Conservation (phyloP, 352 stramenopile species). For the Globisporangium rhizosaccharum region DNA sequence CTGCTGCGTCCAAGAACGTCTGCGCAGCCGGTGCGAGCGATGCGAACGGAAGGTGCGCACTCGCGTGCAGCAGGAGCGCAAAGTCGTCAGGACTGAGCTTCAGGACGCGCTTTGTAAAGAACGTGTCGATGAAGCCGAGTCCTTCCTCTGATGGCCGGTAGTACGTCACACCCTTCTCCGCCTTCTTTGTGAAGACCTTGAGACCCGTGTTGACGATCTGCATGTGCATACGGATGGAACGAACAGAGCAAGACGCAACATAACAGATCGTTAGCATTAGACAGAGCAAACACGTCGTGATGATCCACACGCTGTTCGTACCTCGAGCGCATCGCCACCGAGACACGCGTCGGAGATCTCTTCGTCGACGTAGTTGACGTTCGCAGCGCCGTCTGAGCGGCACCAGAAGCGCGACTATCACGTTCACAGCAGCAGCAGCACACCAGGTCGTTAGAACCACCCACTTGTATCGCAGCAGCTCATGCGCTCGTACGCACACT, state of each 20-base stretch:
- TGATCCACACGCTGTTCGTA: conserved; percentile 10
- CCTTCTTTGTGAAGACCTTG: conserved; percentile 85
- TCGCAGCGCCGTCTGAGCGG: conserved; percentile 65
- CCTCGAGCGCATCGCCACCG: conserved; percentile 58
- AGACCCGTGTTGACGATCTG: conserved; percentile 92
- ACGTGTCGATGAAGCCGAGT: conserved; percentile 79
- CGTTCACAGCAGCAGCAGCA: not conserved
- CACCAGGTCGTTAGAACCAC: not conserved
- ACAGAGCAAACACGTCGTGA: not conserved
- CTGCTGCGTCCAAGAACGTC: conserved; percentile 21
- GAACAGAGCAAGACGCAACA: not conserved
- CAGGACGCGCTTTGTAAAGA: conserved; percentile 81
- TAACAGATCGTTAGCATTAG: not conserved
- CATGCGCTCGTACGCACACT: conserved; percentile 1
- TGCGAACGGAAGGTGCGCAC: conserved; percentile 50
- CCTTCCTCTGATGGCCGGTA: conserved; percentile 87
- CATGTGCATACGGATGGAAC: not conserved
- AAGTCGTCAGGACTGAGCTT: conserved; percentile 39
- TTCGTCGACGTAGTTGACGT: conserved; percentile 77
- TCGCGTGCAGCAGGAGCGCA: conserved; percentile 35
- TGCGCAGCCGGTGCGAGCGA: conserved; percentile 36
- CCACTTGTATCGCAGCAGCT: not conserved
- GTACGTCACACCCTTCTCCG: conserved; percentile 53
- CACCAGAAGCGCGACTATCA: conserved; percentile 55
- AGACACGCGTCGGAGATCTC: conserved; percentile 59